A percentile compares a stretch with the other conserved stretches of the same genome.
Conservation (phyloP, 2,329 filamentous ascomycete species). For the Talaromyces sp. region DNA sequence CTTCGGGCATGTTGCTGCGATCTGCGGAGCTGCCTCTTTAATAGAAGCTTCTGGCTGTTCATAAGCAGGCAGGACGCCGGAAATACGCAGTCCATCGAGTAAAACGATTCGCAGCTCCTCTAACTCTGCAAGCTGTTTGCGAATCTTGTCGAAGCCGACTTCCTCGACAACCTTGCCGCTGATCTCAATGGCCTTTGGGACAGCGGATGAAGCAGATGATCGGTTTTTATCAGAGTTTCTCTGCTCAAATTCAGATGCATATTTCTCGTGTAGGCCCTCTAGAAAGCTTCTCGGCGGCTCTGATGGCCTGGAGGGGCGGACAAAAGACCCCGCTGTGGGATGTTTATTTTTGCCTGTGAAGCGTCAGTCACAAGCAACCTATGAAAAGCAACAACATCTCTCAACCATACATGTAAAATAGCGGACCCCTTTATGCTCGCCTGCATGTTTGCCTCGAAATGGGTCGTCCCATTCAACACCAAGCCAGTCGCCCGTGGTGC, state of each 20-base stretch:
- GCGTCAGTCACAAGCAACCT: constrained; percentile 17
- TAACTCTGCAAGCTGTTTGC: constrained; percentile 73
- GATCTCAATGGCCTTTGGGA: constrained; percentile 66
- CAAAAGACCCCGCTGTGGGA: constrained; percentile 79
- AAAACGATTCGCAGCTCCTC: constrained; percentile 79
- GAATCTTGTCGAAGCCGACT: constrained; percentile 92
- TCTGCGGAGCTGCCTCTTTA: constrained; percentile 43
- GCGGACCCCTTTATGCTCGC: constrained; percentile 73
- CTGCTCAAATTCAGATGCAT: constrained; percentile 63
- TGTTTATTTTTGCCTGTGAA: constrained; percentile 61
- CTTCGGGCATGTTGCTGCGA: constrained; percentile 60
- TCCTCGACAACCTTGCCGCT: constrained; percentile 85
- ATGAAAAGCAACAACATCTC: background rate
- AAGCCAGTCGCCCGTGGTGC: constrained; percentile 79
- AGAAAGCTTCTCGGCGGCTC: constrained; percentile 75
- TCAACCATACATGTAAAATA: constrained; percentile 75
- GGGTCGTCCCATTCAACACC: constrained; percentile 97
- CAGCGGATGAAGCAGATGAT: background rate
- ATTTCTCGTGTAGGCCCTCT: constrained; percentile 79
- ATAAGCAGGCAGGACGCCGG: constrained; percentile 34
- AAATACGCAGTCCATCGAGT: constrained; percentile 73
- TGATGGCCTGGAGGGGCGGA: constrained; percentile 72
- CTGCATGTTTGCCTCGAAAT: constrained; percentile 84
- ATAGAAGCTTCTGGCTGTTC: constrained; percentile 17
- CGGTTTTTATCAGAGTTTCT: constrained; percentile 24